Base-by-base conservation (phyloP, 257 asterid species). In the Solanum appendiculatum region DNA sequence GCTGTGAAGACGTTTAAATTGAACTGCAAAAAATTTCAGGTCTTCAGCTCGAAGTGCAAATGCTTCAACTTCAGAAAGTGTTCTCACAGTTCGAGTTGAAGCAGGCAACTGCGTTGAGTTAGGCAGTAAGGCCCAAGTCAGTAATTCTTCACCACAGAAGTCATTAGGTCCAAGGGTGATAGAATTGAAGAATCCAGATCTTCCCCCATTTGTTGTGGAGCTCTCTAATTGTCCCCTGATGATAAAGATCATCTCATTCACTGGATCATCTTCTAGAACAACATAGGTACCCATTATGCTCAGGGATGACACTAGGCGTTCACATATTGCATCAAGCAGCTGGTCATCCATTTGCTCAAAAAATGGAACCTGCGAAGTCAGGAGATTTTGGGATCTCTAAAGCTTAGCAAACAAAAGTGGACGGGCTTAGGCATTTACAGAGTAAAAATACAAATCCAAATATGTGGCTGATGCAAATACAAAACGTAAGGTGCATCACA, bases 271-370 rank as follows among this genome's bases (percentile, higher is more conserved):
- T 86, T 97, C 99, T 27, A 95, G 90, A 5, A 94, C 95, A 20
- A 94, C 88, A 88, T 91, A 94, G 89, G 95, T 93, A 39, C 92
- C 94, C 48, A 90, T 91, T 20, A 98, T 97, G 89, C 98, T 94
- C 90, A 97, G 73, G 16, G 98, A 90, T 6, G 98, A 94, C 83
- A 92, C 91, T 9, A 95, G 92, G 15, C 96, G 95, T 87, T 93
- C 99, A 29, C 99, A 97, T 83, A 97, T 97, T 72, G 99, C 99
- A 18, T 94, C 98, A 0, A 95, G 95, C 10, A 97, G 96, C 73
- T 94, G 99, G 87, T 93, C 98, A 44, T 97, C 99, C 99, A 97
- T 97, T 84, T 93, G 95, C 3, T 97, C 96, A 33, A 97, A 97
- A 90, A 95, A 94, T 5, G 99, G 99, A 5, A 97, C 98, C 98